Evolutionary conservation across 768 basidiomycete genomes (phyloP).

Genomic region (Filobasidium floriforme): DNA sequence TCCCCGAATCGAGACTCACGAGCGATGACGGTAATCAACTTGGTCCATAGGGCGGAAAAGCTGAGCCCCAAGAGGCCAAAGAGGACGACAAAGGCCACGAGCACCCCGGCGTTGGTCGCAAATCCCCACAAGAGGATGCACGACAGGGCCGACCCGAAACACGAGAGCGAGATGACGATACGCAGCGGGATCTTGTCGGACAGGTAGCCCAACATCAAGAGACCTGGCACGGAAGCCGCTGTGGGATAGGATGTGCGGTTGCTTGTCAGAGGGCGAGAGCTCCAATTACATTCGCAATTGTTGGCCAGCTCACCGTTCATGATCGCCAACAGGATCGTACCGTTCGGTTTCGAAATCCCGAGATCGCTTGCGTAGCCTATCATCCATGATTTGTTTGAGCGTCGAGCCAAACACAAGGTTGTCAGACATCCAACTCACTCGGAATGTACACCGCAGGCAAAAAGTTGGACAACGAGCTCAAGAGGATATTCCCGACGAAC

Average conservation of each 20-base stretch:
- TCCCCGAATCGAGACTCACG: too few relatives aligned
- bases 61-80: slow-evolving; percentile 33
- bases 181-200: slow-evolving; percentile 32
- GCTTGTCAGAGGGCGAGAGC: too few relatives aligned
- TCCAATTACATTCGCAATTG: too few relatives aligned
- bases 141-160: slow-evolving; percentile 29
- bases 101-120: slow-evolving; percentile 26
- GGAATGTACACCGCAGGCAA: slow-evolving; percentile 38
- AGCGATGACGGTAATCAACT: slow-evolving; percentile 32
- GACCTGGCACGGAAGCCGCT: slow-evolving; percentile 39
- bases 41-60: slow-evolving; percentile 35
- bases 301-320: slow-evolving; percentile 31
- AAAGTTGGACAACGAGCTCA: slow-evolving; percentile 37
- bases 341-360: slow-evolving; percentile 28
- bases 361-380: slow-evolving; percentile 35
- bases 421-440: slow-evolving; percentile 14
- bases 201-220: slow-evolving; percentile 31
- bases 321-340: slow-evolving; percentile 35
- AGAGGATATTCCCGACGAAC: slow-evolving; percentile 27
- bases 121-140: slow-evolving; percentile 42
- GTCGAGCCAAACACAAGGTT: too few relatives aligned
- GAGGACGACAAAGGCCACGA: slow-evolving; percentile 30
- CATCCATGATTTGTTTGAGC: too few relatives aligned
- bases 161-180: slow-evolving; percentile 30
- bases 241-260: neutral